Evolutionary conservation across 2,329 filamentous ascomycete genomes (phyloP), one percentile per base, ranked within the genome.

Genomic region (Xylaria sp.): DNA sequence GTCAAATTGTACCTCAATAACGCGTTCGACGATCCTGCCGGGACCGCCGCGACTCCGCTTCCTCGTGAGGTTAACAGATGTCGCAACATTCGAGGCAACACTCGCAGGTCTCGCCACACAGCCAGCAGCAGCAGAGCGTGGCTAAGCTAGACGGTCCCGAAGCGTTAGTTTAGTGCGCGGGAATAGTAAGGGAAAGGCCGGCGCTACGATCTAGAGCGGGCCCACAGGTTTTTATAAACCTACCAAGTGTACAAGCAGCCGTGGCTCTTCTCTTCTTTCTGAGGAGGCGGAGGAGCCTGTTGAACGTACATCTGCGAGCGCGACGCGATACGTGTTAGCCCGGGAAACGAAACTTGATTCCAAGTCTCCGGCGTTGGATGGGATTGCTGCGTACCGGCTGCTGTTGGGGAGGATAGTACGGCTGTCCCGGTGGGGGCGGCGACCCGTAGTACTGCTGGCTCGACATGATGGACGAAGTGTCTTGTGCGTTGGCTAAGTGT

Each of bases 61-160:
- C 29, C 29, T 7, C 29, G 29, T 34, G 4, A 13, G 29, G 11
- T 34, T 41, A 60, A 45, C 39, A 48, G 50, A 21, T 22, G 44
- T 37, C 55, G 21, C 49, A 61, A 44, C 50, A 57, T 24, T 57
- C 54, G 24, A 49, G 4, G 57, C 74, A 76, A 64, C 74, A 76
- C 54, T 75, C 73, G 65, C 74, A 76, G 2, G 73, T 71, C 60
- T 76, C 73, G 2, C 74, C 74, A 56, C 74, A 76, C 44, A 76
- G 65, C 72, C 73, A 76, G 56, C 74, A 76, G 65, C 74, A 76
- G 67, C 74, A 76, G 54, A 76, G 59, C 19, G 74, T 70, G 45
- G 74, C 74, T 21, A 76, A 53, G 59, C 73, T 75, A 41, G 20
- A 42, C 4, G 34, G 7, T 7, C 16, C 39, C 39, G 56, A 16